A percentile compares a stretch with the other conserved stretches of the same genome.
Conservation (phyloP, 2,329 filamentous ascomycete genomes). For the Chaetomiaceae sp. region DNA sequence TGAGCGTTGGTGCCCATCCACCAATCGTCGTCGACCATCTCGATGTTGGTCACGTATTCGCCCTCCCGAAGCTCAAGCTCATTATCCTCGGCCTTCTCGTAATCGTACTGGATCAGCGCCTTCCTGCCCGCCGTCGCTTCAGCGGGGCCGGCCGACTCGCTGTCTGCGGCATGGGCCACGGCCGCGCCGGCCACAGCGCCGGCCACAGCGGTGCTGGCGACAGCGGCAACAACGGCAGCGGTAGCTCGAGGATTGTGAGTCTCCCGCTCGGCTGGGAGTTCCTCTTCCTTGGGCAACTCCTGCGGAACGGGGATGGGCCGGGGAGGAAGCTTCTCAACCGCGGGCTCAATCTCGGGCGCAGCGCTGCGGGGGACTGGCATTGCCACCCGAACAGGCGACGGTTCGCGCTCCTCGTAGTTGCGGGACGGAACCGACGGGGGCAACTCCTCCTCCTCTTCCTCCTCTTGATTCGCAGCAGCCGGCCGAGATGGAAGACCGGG, state of each 20-base stretch:
- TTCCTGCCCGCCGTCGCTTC: constrained; percentile 55
- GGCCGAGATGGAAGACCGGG: constrained; percentile 66
- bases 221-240: constrained; percentile 51
- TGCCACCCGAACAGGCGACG: constrained; percentile 79
- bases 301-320: constrained; percentile 53
- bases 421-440: constrained; percentile 34
- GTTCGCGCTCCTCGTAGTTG: constrained; percentile 37
- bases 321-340: constrained; percentile 39
- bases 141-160: constrained; percentile 18
- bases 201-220: constrained; percentile 45
- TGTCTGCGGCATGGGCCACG: constrained; percentile 28
- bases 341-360: constrained; percentile 48
- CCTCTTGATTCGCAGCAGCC: constrained; percentile 50
- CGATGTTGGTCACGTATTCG: constrained; percentile 83
- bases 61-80: constrained; percentile 89
- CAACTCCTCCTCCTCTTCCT: constrained; percentile 43
- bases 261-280: constrained; percentile 60
- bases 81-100: constrained; percentile 96
- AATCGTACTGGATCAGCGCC: constrained; percentile 86
- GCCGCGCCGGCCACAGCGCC: constrained; percentile 38
- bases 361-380: constrained; percentile 71
- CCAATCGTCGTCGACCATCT: constrained; percentile 98
- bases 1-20: constrained; percentile 89
- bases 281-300: constrained; percentile 58
- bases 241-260: constrained; percentile 56